Evolutionary conservation across 805 yeast genomes (phyloP).

Genomic region (Ogataea pilisensis): DNA sequence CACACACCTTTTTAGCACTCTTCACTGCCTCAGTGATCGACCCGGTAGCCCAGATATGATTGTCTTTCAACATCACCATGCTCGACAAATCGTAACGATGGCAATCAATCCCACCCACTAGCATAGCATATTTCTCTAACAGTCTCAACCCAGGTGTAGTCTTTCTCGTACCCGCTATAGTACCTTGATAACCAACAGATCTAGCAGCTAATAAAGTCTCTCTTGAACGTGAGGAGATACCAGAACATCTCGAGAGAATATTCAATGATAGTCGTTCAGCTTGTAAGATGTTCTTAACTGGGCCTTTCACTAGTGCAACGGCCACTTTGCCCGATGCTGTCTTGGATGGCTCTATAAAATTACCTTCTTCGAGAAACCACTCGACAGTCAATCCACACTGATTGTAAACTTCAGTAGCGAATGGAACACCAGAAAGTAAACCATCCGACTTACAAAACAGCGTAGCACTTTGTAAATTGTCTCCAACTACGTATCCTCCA

Average conservation of each 20-base stretch:
- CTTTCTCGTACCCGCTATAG: constrained; percentile 93
- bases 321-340: constrained; percentile 48
- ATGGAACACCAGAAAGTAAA: constrained; percentile 79
- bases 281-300: constrained; percentile 70
- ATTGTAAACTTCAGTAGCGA: constrained; percentile 76
- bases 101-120: constrained; percentile 91
- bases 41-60: constrained; percentile 90
- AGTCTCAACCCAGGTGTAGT: constrained; percentile 95
- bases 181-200: constrained; percentile 66
- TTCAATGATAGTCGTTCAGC: constrained; percentile 88
- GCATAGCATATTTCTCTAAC: constrained; percentile 89
- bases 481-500: constrained; percentile 95
- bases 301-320: constrained; percentile 77
- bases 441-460: constrained; percentile 80
- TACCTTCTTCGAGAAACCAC: constrained; percentile 77
- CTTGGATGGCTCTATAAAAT: constrained; percentile 40
- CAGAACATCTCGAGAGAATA: constrained; percentile 76
- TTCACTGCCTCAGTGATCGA: constrained; percentile 81
- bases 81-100: constrained; percentile 88
- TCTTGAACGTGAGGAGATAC: constrained; percentile 76
- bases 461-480: constrained; percentile 63
- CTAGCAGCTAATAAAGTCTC: constrained; percentile 58
- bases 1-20: constrained; percentile 75
- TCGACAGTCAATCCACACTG: constrained; percentile 70
- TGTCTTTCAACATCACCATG: constrained; percentile 96